Conservation (phyloP, 805 yeast genomes). For the Pichia heedii region DNA sequence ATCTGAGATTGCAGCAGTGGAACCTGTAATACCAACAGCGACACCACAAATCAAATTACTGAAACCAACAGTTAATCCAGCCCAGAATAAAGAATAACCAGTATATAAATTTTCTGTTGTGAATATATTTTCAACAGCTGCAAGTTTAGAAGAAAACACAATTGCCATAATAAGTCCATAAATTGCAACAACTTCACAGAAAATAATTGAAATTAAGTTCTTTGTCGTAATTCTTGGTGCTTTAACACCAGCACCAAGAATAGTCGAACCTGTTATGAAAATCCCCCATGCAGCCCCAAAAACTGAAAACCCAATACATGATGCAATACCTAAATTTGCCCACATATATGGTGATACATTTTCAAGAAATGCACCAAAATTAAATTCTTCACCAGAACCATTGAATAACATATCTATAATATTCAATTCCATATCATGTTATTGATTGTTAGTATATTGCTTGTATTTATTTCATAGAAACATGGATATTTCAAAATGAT, state of each 20-base stretch:
- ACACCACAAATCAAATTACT: conserved; percentile 93
- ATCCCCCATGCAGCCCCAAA: conserved; percentile 99
- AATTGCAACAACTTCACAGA: conserved; percentile 98
- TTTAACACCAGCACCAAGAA: conserved; percentile 96
- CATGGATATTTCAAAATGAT: no score
- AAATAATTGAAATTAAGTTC: conserved; percentile 91
- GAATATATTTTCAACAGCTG: conserved; percentile 56
- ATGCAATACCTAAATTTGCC: conserved; percentile 85
- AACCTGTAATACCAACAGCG: conserved; percentile 94
- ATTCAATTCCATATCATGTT: not conserved
- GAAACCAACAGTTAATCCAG: conserved; percentile 91
- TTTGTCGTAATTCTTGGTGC: conserved; percentile 97
- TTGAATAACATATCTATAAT: conserved; percentile 58
- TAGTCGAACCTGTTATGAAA: conserved; percentile 88
- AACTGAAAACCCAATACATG: conserved; percentile 89
- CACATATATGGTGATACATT: conserved; percentile 92
- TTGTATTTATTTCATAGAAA: not conserved
- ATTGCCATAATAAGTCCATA: conserved; percentile 96
- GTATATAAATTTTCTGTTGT: conserved; percentile 87
- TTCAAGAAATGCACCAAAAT: conserved; percentile 80
- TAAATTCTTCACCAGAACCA: conserved; percentile 86
- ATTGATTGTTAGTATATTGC: not conserved
- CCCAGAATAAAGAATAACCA: conserved; percentile 95
- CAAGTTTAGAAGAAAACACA: conserved; percentile 86
- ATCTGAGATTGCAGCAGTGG: conserved; percentile 97